A percentile compares a stretch with the other conserved stretches of the same genome.
Evolutionary conservation across 2,329 filamentous ascomycete genomes (phyloP).

Genomic region (Colletotrichum liaoningense): DNA sequence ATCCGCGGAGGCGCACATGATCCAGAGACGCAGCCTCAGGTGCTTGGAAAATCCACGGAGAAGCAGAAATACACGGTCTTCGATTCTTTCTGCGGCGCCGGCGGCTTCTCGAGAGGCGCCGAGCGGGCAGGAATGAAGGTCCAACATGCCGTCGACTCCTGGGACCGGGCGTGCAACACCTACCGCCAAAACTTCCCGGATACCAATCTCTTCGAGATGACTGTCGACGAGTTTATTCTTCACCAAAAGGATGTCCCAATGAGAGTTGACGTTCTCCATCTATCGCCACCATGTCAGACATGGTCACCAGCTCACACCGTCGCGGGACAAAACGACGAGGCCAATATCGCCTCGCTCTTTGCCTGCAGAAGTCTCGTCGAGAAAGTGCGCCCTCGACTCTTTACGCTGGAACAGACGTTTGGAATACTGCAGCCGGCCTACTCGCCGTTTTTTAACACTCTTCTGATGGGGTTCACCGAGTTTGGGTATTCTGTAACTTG

Average conservation of each 20-base stretch:
- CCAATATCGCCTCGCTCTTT: conserved; percentile 72
- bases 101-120: conserved; percentile 77
- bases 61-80: conserved; percentile 72
- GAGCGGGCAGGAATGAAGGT: conserved; percentile 66
- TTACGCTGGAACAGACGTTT: conserved; percentile 84
- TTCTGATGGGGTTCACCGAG: conserved; percentile 74
- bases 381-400: conserved; percentile 71
- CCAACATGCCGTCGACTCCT: conserved; percentile 73
- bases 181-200: conserved; percentile 69
- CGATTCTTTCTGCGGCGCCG: conserved; percentile 80
- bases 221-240: conserved; percentile 62
- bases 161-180: conserved; percentile 64
- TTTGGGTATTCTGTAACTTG: conserved; percentile 78
- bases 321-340: conserved; percentile 68
- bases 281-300: conserved; percentile 82
- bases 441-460: conserved; percentile 67
- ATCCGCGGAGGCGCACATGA: conserved; percentile 49
- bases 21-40: background rate
- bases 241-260: conserved; percentile 42
- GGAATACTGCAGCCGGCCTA: conserved; percentile 65
- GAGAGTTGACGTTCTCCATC: conserved; percentile 75
- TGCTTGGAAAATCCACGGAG: background rate
- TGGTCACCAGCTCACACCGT: conserved; percentile 80
- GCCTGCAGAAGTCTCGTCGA: conserved; percentile 66
- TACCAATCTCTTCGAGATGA: conserved; percentile 58